Evolutionary conservation across 345 rosid species (phyloP), one percentile per base, ranked within the genome.

Genomic region (Lagerstroemia speciosa): DNA sequence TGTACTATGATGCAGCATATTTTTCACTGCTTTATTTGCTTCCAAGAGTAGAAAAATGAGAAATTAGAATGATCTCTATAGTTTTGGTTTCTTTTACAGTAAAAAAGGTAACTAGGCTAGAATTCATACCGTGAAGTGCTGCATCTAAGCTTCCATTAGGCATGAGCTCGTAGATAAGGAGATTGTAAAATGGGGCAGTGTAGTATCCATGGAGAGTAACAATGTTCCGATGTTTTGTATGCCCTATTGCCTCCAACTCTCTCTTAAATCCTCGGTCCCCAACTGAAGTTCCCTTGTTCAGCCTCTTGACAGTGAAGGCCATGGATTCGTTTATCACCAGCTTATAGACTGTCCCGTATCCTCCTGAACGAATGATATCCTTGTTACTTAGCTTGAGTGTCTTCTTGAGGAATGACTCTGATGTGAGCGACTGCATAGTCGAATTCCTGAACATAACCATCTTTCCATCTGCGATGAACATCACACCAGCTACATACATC

Each of bases 121-220:
- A 36, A 9, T 52, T 11, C 63, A 55, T 83, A 84, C 96, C 93
- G 41, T 85, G 87, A 6, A 90, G 86, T 73, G 69, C 69, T 37
- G 77, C 67, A 70, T 89, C 88, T 58, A 90, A 78, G 66, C 94
- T 87, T 78, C 96, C 96, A 77, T 89, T 89, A 33, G 92, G 86
- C 97, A 90, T 93, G 16, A 89, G 84, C 72, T 93, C 96, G 68
- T 87, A 93, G 30, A 90, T 85, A 66, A 90, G 91, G 63, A 89
- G 85, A 81, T 93, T 93, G 66, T 81, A 85, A 67, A 79, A 81
- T 53, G 86, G 81, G 29, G 83, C 69, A 43, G 85, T 79, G 77
- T 70, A 90, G 67, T 87, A 93, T 61, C 97, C 98, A 52, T 86
- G 89, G n/a, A 90, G 89, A 63, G 86, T 85, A 8, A 90, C 86